phyloP scores from a whole-genome alignment of 495 filamentous ascomycete genomes.

The Extremus antarcticus region DNA sequence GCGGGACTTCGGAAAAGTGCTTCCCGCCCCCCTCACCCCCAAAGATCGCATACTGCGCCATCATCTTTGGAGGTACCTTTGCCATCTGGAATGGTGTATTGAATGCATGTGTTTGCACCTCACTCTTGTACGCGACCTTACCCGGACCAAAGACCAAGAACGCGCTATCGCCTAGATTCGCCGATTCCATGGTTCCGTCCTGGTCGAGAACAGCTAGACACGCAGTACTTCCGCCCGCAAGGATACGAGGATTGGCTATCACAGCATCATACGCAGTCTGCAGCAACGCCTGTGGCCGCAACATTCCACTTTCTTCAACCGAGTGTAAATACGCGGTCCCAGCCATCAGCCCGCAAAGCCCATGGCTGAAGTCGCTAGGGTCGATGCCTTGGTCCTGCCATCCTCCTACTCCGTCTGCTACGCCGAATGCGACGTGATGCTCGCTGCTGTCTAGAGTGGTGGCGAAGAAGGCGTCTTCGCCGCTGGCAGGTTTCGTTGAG shows the following conservation, averaged over 20 bases:
- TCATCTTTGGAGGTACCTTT: conserved; percentile 69
- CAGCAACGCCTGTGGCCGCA: conserved; percentile 63
- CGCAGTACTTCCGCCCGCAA: conserved; percentile 82
- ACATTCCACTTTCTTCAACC: conserved; percentile 19
- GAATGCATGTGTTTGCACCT: conserved; percentile 89
- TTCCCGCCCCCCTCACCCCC: conserved; percentile 44
- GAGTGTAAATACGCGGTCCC: conserved; percentile 40
- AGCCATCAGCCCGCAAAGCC: conserved; percentile 87
- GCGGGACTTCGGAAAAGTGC: conserved; percentile 67
- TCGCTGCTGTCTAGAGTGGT: conserved; percentile 51
- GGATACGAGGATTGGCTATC: conserved; percentile 56
- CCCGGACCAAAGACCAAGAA: conserved; percentile 76
- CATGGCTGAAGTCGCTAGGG: conserved; percentile 89
- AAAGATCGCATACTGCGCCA: conserved; percentile 63
- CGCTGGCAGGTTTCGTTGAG: conserved; percentile 49
- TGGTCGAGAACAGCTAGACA: conserved; percentile 62
- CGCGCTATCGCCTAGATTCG: conserved; percentile 79
- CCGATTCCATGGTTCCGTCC: conserved; percentile 56
- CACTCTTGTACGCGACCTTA: conserved; percentile 68
- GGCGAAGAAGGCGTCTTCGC: conserved; percentile 95
- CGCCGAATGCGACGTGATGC: conserved; percentile 59
- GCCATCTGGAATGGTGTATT: conserved; percentile 95
- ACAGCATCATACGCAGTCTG: conserved; percentile 73
- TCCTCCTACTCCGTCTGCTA: conserved; percentile 88
- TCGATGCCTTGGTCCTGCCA: conserved; percentile 88